These are phyloP conservation scores for cucumber (Cucumis sativus) DNA, from an alignment of 306 rosid genomes.

Conservation along the genomic window DNA sequence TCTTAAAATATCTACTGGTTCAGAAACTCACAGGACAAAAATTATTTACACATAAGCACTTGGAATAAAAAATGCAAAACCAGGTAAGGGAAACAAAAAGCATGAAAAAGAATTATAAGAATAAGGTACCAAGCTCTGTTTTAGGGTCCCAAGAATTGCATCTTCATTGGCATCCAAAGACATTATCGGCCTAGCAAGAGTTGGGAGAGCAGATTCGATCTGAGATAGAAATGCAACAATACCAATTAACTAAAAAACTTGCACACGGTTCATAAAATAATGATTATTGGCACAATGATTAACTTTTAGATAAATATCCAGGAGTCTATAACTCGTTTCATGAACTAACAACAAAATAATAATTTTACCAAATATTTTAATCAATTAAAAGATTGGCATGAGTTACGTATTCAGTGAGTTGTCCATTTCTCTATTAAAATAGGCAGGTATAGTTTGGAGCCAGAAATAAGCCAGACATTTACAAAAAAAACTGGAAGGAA, in stretches of 20 bases:
- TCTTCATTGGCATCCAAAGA: conserved; percentile 98
- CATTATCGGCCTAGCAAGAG: conserved; percentile 93
- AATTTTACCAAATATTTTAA: not conserved
- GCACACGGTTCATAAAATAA: not conserved
- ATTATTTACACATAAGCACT: not conserved
- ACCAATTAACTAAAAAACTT: conserved; percentile 2
- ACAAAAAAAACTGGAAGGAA: not conserved
- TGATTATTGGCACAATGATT: conserved; percentile 5
- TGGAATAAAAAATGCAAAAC: not conserved
- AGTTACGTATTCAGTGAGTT: not conserved
- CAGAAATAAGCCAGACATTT: not conserved
- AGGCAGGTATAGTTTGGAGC: not conserved
- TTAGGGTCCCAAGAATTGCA: conserved; percentile 81
- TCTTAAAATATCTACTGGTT: not conserved
- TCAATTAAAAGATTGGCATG: not conserved
- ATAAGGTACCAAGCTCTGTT: conserved; percentile 81
- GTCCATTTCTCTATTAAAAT: not conserved
- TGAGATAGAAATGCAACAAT: conserved; percentile 14
- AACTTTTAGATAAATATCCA: not conserved
- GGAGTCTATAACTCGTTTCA: not conserved
- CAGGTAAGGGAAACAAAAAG: not conserved
- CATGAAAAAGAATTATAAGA: not conserved
- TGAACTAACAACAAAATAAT: not conserved
- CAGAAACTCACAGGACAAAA: not conserved
- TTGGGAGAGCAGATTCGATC: conserved; percentile 98